Base-by-base conservation (phyloP, 768 basidiomycete genomes). In the Gyrodon lividus region DNA sequence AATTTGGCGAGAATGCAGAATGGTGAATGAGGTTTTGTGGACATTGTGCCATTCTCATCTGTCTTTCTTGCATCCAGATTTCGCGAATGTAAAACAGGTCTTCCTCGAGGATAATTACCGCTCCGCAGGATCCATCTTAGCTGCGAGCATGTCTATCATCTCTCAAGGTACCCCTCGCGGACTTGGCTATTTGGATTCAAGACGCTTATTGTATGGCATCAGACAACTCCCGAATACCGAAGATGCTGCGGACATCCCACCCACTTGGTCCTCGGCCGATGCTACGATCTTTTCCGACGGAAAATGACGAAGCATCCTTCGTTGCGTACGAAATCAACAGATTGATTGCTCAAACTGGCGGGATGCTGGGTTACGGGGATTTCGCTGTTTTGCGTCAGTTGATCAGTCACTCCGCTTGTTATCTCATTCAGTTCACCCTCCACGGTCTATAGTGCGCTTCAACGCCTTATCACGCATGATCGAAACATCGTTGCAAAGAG, bases 91-190 rank as follows among this genome's bases (percentile, higher is more conserved):
- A 0, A 57, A 74, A 52, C 85, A 89, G 59, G 81, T 96, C 38
- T 78, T 87, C 37, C 72, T 95, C 6, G 91, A 94, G 64, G 77
- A 91, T 62, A 94, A 93, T 63, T 96, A 93, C 68, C 84, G 93
- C 9, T 92, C 89, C 1, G 92, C 90, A 0, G 83, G 76, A 0
- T 74, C 84, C 1, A 93, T 96, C 49, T 70, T 96, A 6, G 75
- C 77, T 2, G 77, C 84, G 3, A 87, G 87, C 46, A 62, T 89
- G 6, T 88, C 89, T 1, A 84, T 96, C 52, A 83, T 94, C n/a
- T 72, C 83, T 0, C 85, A 93, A 82, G 92, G 91, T 84, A 54
- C 12, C 1, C 5, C 31, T 31, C 4, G 31, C 4, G 31, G 31
- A 31, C 10, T 66, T 57, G 19, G 37, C 19, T 6, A 42, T n/a